phyloP scores from a whole-genome alignment of 1,139 yeast species.

The Lodderomyces margitis region DNA sequence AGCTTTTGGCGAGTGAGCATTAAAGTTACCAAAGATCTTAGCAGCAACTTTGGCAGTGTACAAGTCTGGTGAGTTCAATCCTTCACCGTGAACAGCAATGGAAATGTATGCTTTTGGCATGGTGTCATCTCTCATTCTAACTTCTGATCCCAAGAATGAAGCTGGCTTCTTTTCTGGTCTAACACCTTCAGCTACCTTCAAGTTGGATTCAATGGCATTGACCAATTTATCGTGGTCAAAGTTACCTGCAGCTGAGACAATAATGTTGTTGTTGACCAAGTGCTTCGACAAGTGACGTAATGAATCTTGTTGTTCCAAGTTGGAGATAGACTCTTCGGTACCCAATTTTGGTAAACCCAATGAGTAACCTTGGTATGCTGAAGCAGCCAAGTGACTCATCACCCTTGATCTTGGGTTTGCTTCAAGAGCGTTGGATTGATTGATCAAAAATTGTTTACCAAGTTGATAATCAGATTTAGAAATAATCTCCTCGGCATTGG shows the following conservation, averaged over 20 bases:
- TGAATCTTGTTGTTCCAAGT: conserved; percentile 59
- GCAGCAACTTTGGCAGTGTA: conserved; percentile 73
- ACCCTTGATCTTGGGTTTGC: conserved; percentile 48
- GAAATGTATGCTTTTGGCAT: conserved; percentile 76
- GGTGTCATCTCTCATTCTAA: conserved; percentile 85
- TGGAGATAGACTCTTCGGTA: conserved; percentile 59
- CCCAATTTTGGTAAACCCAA: conserved; percentile 74
- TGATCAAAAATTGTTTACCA: conserved; percentile 36
- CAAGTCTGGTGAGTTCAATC: conserved; percentile 59
- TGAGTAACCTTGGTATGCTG: conserved; percentile 84
- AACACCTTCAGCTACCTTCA: conserved; percentile 50
- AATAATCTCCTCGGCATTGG: conserved; percentile 31
- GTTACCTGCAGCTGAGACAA: conserved; percentile 73
- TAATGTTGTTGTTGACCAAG: conserved; percentile 61
- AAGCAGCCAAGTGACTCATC: conserved; percentile 69
- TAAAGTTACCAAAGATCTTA: conserved; percentile 62
- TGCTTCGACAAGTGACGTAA: conserved; percentile 53
- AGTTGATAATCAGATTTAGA: conserved; percentile 35
- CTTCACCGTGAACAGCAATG: conserved; percentile 73
- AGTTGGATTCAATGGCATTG: conserved; percentile 54
- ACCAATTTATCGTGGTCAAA: conserved; percentile 66
- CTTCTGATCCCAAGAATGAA: conserved; percentile 78
- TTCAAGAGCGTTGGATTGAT: conserved; percentile 45
- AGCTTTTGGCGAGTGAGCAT: conserved; percentile 51
- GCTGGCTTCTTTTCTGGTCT: conserved; percentile 55